Conservation (phyloP, 495 filamentous ascomycete genomes). For the Xylaria scruposa region DNA sequence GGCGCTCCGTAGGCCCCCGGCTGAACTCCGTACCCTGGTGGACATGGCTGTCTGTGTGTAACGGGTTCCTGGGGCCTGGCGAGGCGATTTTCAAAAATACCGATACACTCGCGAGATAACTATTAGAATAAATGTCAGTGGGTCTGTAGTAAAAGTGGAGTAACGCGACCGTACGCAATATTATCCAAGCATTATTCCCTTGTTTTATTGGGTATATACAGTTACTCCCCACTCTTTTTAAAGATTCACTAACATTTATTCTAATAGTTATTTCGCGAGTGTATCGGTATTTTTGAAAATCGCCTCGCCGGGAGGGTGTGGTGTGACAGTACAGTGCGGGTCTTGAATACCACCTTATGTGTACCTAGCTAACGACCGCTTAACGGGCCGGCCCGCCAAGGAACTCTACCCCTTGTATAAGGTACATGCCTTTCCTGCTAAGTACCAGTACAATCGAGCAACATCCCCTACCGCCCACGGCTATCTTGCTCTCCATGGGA, state of each 20-base stretch:
- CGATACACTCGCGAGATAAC: too few relatives aligned
- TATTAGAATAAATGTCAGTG: too few relatives aligned
- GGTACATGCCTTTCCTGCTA: neutral
- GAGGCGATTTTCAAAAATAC: too few relatives aligned
- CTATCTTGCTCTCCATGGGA: conserved; percentile 61
- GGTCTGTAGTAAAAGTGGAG: too few relatives aligned
- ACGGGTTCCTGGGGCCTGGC: conserved; percentile 3
- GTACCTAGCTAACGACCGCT: neutral
- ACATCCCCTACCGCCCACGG: conserved; percentile 69
- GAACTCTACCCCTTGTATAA: neutral
- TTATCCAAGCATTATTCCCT: too few relatives aligned
- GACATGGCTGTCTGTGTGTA: neutral
- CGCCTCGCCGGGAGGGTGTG: neutral
- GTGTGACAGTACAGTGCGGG: conserved; percentile 4
- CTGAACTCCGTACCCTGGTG: neutral
- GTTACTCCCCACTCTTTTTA: too few relatives aligned
- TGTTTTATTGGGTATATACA: too few relatives aligned
- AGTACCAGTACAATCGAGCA: conserved; percentile 7
- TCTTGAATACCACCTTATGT: neutral
- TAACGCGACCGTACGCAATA: too few relatives aligned
- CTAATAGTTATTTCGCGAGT: too few relatives aligned
- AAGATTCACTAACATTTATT: too few relatives aligned
- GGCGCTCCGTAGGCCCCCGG: conserved; percentile 1
- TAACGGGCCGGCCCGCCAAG: neutral
- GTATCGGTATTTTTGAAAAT: too few relatives aligned